Evolutionary conservation across 2,329 filamentous ascomycete species (phyloP).

Genomic region (Paramyrothecium sp.): DNA sequence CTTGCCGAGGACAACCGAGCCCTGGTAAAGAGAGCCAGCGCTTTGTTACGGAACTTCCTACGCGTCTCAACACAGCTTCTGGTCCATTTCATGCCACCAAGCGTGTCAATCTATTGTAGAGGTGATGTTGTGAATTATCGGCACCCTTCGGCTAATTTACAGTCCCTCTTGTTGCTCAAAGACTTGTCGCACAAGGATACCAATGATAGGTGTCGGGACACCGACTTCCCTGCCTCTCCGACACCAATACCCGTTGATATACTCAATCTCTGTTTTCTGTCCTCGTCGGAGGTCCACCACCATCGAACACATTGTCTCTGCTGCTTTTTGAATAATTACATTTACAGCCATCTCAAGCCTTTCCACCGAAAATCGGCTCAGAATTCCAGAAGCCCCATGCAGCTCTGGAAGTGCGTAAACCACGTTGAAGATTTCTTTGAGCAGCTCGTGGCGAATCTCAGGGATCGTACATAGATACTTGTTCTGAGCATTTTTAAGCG

Average conservation of each 20-base stretch:
- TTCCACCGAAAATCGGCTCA: neutral
- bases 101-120: too few species aligned
- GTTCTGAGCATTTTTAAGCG: neutral
- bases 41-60: too few species aligned
- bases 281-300: neutral
- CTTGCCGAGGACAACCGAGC: too few species aligned
- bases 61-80: too few species aligned
- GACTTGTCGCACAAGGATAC: neutral
- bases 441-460: neutral
- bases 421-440: neutral
- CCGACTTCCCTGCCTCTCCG: neutral
- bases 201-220: neutral
- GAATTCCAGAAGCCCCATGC: neutral
- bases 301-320: neutral
- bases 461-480: neutral
- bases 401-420: neutral
- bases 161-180: neutral
- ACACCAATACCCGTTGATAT: neutral
- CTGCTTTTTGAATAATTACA: neutral
- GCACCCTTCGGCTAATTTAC: neutral
- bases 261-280: neutral
- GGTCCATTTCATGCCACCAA: too few species aligned
- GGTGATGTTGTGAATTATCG: too few species aligned
- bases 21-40: too few species aligned
- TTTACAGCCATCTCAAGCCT: neutral